Percentiles rank a stretch among this genome's conserved stretches.
phyloP scores from a whole-genome alignment of 192 early-diverging fungal genomes.

The Rhizophagus sp. region DNA sequence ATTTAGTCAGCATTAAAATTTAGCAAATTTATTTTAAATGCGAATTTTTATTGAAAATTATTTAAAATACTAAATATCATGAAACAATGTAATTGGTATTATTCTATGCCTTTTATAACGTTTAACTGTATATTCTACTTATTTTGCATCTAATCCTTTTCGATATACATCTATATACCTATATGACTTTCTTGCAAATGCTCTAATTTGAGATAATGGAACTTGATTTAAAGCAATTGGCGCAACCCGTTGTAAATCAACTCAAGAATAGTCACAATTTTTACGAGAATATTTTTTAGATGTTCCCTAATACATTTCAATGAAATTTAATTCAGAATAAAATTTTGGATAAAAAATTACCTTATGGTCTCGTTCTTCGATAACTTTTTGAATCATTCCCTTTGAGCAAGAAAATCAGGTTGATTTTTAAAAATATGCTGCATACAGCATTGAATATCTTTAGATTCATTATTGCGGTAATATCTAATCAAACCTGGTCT shows the following conservation, averaged over 20 bases:
- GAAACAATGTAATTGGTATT: too few relatives aligned
- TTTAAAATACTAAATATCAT: too few relatives aligned
- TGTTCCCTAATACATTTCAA: constrained; percentile 32
- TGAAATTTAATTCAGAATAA: constrained; percentile 35
- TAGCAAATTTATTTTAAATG: too few relatives aligned
- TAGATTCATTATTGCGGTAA: background rate
- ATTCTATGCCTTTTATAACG: too few relatives aligned
- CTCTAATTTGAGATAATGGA: constrained; percentile 10
- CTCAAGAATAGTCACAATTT: constrained; percentile 27
- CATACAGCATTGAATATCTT: constrained; percentile 26
- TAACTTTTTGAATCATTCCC: constrained; percentile 8
- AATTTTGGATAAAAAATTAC: constrained; percentile 36
- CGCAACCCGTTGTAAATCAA: background rate
- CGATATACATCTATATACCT: constrained; percentile 22
- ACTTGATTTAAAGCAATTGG: background rate
- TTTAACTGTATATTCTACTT: too few relatives aligned
- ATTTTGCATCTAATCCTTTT: background rate
- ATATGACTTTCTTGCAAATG: constrained; percentile 29
- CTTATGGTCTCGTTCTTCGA: background rate
- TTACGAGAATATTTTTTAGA: constrained; percentile 25
- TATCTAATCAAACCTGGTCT: background rate
- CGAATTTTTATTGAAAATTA: too few relatives aligned
- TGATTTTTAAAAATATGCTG: background rate
- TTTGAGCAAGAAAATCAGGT: background rate
- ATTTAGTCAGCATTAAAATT: too few relatives aligned